Percentiles rank a stretch among this genome's conserved stretches.
Evolutionary conservation across 257 asterid species (phyloP).

Genomic region (Haberlea rhodopensis): DNA sequence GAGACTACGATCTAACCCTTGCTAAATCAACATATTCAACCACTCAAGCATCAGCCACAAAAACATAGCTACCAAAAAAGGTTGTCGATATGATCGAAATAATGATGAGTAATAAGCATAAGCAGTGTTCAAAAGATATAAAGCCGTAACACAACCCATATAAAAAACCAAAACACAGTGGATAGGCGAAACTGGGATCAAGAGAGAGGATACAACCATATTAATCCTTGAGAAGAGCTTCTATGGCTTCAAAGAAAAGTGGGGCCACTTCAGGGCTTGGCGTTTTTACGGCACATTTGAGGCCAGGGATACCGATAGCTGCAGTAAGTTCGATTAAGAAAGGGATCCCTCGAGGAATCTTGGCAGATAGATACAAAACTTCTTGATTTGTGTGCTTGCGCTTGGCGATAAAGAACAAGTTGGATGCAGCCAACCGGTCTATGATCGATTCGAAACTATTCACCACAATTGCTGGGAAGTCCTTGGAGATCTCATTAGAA

Average conservation of each 20-base stretch:
- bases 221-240: no score
- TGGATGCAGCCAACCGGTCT: no score
- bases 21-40: conserved; percentile 17
- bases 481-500: conserved; percentile 69
- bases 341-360: no score
- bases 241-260: no score
- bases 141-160: conserved; percentile 25
- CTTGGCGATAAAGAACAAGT: no score
- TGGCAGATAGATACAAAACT: no score
- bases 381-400: no score
- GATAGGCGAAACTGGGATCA: conserved; percentile 3
- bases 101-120: conserved; percentile 9
- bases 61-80: conserved; percentile 17
- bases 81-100: conserved; percentile 12
- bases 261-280: conserved; percentile 90
- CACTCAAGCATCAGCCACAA: conserved; percentile 17
- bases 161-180: conserved; percentile 16
- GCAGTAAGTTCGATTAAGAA: no score
- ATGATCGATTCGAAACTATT: conserved; percentile 59
- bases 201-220: conserved; percentile 2
- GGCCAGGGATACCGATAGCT: no score
- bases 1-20: conserved; percentile 25
- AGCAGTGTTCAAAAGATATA: conserved; percentile 17
- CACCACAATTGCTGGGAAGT: conserved; percentile 66
- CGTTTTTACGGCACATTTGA: conserved; percentile 85